A percentile compares a stretch with the other conserved stretches of the same genome.
Evolutionary conservation across 371 early-diverging fungal species (phyloP).

Genomic region (Chytridiales sp.): DNA sequence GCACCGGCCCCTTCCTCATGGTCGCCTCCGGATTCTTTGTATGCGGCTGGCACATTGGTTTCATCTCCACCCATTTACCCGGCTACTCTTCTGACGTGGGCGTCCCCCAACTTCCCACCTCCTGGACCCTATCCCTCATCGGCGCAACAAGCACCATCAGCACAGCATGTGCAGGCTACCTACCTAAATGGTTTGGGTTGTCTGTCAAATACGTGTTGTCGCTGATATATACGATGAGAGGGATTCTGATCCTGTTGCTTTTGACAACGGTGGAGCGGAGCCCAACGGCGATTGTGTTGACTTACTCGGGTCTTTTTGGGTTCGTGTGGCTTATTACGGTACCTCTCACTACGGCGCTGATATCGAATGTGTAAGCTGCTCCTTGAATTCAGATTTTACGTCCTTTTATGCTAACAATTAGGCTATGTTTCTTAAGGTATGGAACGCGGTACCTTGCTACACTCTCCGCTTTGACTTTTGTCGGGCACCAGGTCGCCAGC

Average conservation of each 20-base stretch:
- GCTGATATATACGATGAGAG: slow-evolving; percentile 1
- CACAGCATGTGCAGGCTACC: slow-evolving; percentile 11
- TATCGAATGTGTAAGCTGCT: slow-evolving; percentile 29
- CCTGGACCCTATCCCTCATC: slow-evolving; percentile 19
- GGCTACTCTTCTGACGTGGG: slow-evolving; percentile 10
- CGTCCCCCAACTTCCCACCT: background rate
- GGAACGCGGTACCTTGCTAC: slow-evolving; percentile 48
- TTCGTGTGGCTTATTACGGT: slow-evolving; percentile 46
- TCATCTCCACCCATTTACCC: slow-evolving; percentile 18
- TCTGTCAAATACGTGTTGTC: background rate
- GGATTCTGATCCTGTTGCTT: background rate
- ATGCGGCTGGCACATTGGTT: slow-evolving; percentile 23
- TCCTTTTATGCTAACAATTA: background rate
- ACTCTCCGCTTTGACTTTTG: slow-evolving; percentile 36
- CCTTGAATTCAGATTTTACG: background rate
- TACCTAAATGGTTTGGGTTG: slow-evolving; percentile 1
- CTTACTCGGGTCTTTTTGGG: slow-evolving; percentile 11
- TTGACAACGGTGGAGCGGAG: background rate
- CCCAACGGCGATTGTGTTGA: slow-evolving; percentile 1
- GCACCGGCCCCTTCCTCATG: slow-evolving; percentile 8
- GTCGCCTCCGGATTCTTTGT: slow-evolving; percentile 11
- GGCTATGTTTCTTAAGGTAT: slow-evolving; percentile 10
- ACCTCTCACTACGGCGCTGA: slow-evolving; percentile 44
- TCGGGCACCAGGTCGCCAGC: slow-evolving; percentile 45
- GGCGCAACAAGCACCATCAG: slow-evolving; percentile 14